Evolutionary conservation across 495 filamentous ascomycete species (phyloP).

Genomic region (Penicillium mononematosum): DNA sequence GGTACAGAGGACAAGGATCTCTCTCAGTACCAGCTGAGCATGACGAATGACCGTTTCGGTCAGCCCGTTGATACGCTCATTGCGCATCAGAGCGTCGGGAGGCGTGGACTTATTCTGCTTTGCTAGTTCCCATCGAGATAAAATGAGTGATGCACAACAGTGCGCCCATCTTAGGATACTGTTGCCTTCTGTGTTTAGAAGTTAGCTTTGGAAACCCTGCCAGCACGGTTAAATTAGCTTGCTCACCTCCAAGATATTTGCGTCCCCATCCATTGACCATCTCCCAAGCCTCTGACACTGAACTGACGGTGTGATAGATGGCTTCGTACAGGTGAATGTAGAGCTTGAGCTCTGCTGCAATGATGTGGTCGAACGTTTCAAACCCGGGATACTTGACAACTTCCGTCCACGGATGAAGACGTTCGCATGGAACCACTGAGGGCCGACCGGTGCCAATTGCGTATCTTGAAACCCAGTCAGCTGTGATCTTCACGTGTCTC

Average conservation of each 20-base stretch:
- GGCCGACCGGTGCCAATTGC: slow-evolving; percentile 12
- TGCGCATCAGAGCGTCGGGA: neutral
- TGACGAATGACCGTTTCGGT: slow-evolving; percentile 8
- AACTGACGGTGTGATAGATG: slow-evolving; percentile 2
- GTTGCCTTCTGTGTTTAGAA: neutral
- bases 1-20: slow-evolving; percentile 2
- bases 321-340: slow-evolving; percentile 10
- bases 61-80: neutral
- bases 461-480: neutral
- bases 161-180: slow-evolving; percentile 2
- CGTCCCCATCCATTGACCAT: slow-evolving; percentile 6
- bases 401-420: slow-evolving; percentile 7
- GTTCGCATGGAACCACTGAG: slow-evolving; percentile 3
- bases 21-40: slow-evolving; percentile 6
- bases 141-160: slow-evolving; percentile 6
- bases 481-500: neutral
- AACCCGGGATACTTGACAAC: slow-evolving; percentile 9
- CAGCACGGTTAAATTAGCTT: neutral
- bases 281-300: slow-evolving; percentile 4
- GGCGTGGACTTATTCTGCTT: slow-evolving; percentile 4
- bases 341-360: slow-evolving; percentile 12
- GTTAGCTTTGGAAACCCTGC: neutral
- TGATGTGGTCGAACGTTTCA: slow-evolving; percentile 5
- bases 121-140: slow-evolving; percentile 14
- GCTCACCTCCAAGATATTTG: slow-evolving; percentile 3